These are phyloP conservation scores for Pythium coloratum DNA, from an alignment of 352 stramenopile genomes.

Conservation along the genomic window DNA sequence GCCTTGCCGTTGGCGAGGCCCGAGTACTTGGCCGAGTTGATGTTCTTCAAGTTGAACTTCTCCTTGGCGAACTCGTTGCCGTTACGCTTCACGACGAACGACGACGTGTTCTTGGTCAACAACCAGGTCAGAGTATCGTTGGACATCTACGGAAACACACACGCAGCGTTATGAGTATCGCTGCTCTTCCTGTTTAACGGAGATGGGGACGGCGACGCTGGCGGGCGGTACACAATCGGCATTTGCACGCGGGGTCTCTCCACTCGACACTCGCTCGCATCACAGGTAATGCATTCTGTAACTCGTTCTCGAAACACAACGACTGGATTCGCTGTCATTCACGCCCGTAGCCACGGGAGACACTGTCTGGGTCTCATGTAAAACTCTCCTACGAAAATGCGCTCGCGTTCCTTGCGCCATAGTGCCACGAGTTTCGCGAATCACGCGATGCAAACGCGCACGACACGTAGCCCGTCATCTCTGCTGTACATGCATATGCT, in stretches of 20 bases:
- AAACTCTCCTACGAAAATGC: not conserved
- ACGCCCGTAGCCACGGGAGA: not conserved
- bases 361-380: no score
- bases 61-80: slow-evolving; percentile 91
- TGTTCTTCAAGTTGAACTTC: slow-evolving; percentile 95
- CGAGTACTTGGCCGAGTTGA: slow-evolving; percentile 97
- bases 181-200: slow-evolving; percentile 2
- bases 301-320: not conserved
- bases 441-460: not conserved
- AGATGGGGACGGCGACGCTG: not conserved
- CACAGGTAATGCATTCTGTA: not conserved
- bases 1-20: slow-evolving; percentile 93
- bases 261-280: not conserved
- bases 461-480: not conserved
- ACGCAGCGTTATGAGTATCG: slow-evolving; percentile 14
- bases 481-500: slow-evolving; percentile 1
- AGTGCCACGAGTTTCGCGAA: not conserved
- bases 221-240: not conserved
- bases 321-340: not conserved
- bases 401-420: not conserved
- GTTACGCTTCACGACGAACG: slow-evolving; percentile 95
- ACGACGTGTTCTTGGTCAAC: slow-evolving; percentile 95
- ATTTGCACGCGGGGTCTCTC: not conserved
- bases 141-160: slow-evolving; percentile 63
- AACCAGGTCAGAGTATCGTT: slow-evolving; percentile 96